These are phyloP conservation scores for Buxus sempervirens DNA, from an alignment of 164 flowering plant genomes.

Conservation along the genomic window DNA sequence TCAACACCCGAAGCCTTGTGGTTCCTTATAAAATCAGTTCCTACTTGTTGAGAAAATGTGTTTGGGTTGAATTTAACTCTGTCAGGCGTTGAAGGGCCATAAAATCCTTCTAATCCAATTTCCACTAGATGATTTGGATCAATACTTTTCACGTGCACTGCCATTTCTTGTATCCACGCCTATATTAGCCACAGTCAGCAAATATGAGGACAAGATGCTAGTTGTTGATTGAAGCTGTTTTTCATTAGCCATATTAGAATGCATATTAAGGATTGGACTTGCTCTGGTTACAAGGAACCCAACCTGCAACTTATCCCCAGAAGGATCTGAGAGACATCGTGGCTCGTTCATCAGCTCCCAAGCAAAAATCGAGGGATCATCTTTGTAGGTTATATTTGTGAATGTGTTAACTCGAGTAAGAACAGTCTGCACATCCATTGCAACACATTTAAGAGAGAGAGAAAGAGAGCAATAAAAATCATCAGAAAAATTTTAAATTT, in stretches of 20 bases:
- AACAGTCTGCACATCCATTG: constrained; percentile 46
- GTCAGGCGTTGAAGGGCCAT: constrained; percentile 71
- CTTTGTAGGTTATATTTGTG: constrained; percentile 83
- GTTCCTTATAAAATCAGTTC: constrained; percentile 88
- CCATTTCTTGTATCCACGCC: constrained; percentile 92
- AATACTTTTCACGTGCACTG: constrained; percentile 61
- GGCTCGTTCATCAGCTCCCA: constrained; percentile 94
- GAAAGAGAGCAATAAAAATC: too few relatives aligned
- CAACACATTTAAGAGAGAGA: not conserved
- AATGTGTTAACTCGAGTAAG: constrained; percentile 81
- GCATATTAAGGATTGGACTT: not conserved
- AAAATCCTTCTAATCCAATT: constrained; percentile 90
- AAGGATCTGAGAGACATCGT: constrained; percentile 68
- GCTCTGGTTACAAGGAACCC: not conserved
- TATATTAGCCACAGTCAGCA: constrained; percentile 11
- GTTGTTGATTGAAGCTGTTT: not conserved
- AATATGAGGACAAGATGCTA: too few relatives aligned
- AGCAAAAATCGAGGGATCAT: constrained; percentile 90
- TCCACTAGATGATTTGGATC: constrained; percentile 78
- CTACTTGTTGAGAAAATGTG: constrained; percentile 64
- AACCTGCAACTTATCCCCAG: constrained; percentile 81
- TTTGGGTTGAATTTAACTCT: constrained; percentile 72
- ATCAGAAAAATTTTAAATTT: not conserved
- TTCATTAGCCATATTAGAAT: not conserved
- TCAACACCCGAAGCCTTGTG: constrained; percentile 75